These are phyloP conservation scores for Aspergillus biplanus DNA, from an alignment of 495 filamentous ascomycete genomes.

Conservation along the genomic window DNA sequence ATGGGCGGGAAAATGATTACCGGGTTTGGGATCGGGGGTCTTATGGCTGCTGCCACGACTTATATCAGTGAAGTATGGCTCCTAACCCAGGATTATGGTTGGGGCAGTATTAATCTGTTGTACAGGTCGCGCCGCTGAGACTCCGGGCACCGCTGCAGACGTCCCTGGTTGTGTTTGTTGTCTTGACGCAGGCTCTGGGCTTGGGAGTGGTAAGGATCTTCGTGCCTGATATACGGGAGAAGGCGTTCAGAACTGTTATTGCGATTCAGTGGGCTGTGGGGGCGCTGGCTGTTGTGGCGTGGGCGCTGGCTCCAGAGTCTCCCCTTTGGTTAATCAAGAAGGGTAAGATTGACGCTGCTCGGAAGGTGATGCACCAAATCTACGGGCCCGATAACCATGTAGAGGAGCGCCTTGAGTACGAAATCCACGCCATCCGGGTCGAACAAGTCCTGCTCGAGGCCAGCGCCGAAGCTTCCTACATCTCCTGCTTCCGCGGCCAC, in stretches of 20 bases:
- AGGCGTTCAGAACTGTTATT: slow-evolving; percentile 11
- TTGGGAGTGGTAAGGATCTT: slow-evolving; percentile 9
- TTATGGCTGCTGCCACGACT: slow-evolving; percentile 12
- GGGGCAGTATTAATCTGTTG: background rate
- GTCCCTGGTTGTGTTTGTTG: slow-evolving; percentile 10
- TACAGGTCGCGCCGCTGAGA: slow-evolving; percentile 10
- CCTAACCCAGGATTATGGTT: background rate
- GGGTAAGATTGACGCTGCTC: slow-evolving; percentile 7
- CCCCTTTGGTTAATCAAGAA: slow-evolving; percentile 6
- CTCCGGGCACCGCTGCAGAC: background rate
- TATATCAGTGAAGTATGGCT: slow-evolving; percentile 9
- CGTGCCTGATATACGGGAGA: slow-evolving; percentile 5
- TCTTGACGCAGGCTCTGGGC: slow-evolving; percentile 8
- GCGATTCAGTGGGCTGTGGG: slow-evolving; percentile 5
- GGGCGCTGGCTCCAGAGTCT: slow-evolving; percentile 9
- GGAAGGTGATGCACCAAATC: slow-evolving; percentile 3
- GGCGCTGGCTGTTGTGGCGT: background rate
- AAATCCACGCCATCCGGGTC: slow-evolving; percentile 8
- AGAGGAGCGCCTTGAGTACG: background rate
- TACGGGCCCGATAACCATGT: slow-evolving; percentile 1
- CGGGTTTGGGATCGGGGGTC: slow-evolving; percentile 6
- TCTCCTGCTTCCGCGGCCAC: slow-evolving; percentile 2
- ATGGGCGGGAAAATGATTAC: slow-evolving; percentile 14
- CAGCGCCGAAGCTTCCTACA: slow-evolving; percentile 1
- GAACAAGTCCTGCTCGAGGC: background rate